Conservation (phyloP, 768 basidiomycete species). For the Peribolospora baueri region DNA sequence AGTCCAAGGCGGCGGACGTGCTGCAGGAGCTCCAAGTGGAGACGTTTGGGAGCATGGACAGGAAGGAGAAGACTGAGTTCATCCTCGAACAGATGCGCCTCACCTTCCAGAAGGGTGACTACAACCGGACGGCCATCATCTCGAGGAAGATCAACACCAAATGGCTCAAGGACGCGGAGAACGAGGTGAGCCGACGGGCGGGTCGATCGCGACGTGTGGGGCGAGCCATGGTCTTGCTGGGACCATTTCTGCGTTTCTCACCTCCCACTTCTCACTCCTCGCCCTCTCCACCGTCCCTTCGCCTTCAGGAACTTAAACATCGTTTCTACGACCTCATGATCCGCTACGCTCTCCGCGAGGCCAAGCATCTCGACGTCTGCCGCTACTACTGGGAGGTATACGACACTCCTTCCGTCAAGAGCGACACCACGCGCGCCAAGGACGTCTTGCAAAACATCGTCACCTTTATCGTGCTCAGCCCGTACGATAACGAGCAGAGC, state of each 20-base stretch:
- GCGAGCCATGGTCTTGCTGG: not conserved
- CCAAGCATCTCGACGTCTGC: constrained; percentile 71
- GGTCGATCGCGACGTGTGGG: no score
- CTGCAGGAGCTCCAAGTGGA: constrained; percentile 91
- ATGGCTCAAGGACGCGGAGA: constrained; percentile 66
- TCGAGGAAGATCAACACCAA: constrained; percentile 81
- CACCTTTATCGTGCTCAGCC: constrained; percentile 76
- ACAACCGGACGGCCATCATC: constrained; percentile 76
- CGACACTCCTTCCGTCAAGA: constrained; percentile 74
- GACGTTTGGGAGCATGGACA: constrained; percentile 96
- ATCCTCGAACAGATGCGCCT: constrained; percentile 94
- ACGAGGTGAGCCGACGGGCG: constrained; percentile 36
- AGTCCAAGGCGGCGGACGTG: constrained; percentile 53
- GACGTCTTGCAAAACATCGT: constrained; percentile 86
- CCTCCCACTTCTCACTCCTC: not conserved
- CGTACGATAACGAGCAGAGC: constrained; percentile 88
- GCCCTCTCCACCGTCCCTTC: not conserved
- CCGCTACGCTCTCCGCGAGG: constrained; percentile 63
- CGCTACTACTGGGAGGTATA: constrained; percentile 91
- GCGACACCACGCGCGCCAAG: constrained; percentile 3
- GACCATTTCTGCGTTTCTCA: not conserved
- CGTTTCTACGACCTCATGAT: constrained; percentile 95
- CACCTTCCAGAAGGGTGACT: constrained; percentile 44
- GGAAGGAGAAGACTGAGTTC: constrained; percentile 92
- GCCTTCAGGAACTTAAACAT: constrained; percentile 66